phyloP scores from a whole-genome alignment of 2,329 filamentous ascomycete genomes.

The Neonectria ditissima region DNA sequence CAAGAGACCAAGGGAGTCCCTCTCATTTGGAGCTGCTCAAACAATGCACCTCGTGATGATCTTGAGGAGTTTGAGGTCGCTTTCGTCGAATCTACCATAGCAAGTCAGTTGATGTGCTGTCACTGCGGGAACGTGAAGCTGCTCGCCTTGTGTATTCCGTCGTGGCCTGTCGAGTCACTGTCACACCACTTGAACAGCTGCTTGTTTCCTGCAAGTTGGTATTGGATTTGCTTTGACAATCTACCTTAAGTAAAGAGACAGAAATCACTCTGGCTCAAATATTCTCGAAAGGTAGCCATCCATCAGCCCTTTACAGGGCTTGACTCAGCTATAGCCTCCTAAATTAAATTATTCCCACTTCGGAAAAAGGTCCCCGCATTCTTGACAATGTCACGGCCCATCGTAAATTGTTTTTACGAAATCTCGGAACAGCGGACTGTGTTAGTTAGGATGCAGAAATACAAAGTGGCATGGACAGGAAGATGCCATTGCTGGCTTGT shows the following conservation, averaged over 20 bases:
- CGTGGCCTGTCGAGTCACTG: conserved; percentile 22
- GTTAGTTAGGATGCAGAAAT: background rate
- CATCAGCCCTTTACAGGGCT: background rate
- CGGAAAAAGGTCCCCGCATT: conserved; percentile 9
- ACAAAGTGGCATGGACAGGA: background rate
- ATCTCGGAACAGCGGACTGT: background rate
- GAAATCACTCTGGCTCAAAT: background rate
- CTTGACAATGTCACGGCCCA: background rate
- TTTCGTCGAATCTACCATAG: conserved; percentile 49
- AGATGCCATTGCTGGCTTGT: background rate
- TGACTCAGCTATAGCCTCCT: conserved; percentile 4
- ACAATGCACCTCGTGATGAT: conserved; percentile 53
- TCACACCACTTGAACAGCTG: background rate
- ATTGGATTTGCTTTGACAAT: background rate
- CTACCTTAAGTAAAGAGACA: background rate
- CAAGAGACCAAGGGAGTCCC: conserved; percentile 42
- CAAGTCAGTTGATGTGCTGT: conserved; percentile 23
- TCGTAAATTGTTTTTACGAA: background rate
- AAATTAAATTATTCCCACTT: conserved; percentile 1
- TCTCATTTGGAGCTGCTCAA: conserved; percentile 50
- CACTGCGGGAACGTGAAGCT: conserved; percentile 13
- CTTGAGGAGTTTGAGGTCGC: conserved; percentile 56
- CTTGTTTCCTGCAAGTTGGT: background rate
- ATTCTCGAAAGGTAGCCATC: background rate
- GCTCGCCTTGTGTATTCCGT: conserved; percentile 37